These are phyloP conservation scores for Heliamphora exappendiculata DNA, from an alignment of 148 eudicot genomes.

Conservation along the genomic window DNA sequence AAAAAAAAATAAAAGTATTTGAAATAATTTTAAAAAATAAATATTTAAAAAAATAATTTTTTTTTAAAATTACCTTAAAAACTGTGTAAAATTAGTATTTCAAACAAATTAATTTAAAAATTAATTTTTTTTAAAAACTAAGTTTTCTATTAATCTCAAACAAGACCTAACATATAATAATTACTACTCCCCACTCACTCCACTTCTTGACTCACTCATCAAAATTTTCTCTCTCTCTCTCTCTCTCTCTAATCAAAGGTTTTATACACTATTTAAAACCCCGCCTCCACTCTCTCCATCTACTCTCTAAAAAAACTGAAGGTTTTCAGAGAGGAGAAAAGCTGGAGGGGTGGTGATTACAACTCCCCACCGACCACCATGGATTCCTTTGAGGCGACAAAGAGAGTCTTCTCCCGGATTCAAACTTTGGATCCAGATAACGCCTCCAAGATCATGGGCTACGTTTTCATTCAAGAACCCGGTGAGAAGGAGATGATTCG, in stretches of 20 bases:
- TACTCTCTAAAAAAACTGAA: background rate
- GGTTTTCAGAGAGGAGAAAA: background rate
- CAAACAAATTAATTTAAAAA: too few relatives aligned
- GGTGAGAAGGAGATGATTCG: conserved; percentile 72
- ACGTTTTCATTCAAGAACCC: conserved; percentile 44
- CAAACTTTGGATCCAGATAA: conserved; percentile 67
- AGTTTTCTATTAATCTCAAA: too few relatives aligned
- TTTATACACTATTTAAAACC: conserved; percentile 13
- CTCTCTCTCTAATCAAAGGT: background rate
- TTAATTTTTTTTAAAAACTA: too few relatives aligned
- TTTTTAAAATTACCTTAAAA: too few relatives aligned
- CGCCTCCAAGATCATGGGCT: conserved; percentile 67
- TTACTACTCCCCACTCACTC: background rate
- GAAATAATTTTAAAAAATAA: too few relatives aligned
- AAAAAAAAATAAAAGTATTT: too few relatives aligned
- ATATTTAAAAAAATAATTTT: too few relatives aligned
- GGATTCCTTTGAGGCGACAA: conserved; percentile 68
- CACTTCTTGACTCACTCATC: background rate
- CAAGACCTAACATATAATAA: too few relatives aligned
- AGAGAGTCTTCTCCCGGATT: conserved; percentile 43
- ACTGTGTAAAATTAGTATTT: too few relatives aligned
- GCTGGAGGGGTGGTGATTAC: background rate
- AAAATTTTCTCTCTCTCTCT: background rate
- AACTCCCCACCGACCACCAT: conserved; percentile 19
- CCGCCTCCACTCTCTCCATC: conserved; percentile 1